Conservation (phyloP, 2,329 filamentous ascomycete genomes). For the Curvularia lunata region DNA sequence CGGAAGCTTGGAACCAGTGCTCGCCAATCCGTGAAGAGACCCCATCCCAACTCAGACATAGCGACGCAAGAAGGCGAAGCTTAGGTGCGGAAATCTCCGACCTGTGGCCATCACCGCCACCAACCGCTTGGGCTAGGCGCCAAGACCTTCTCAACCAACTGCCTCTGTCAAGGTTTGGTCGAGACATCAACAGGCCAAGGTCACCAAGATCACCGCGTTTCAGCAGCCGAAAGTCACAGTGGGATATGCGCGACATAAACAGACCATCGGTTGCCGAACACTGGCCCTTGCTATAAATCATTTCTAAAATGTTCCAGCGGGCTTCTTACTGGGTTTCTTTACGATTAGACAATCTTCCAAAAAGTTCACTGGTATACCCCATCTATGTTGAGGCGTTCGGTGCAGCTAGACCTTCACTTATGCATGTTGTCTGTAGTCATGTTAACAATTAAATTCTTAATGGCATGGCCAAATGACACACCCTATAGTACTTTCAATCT, state of each 20-base stretch:
- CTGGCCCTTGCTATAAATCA: slow-evolving; percentile 5
- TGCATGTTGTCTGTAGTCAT: slow-evolving; percentile 34
- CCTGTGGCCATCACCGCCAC: slow-evolving; percentile 28
- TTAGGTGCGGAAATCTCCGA: slow-evolving; percentile 25
- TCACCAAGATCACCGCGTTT: slow-evolving; percentile 5
- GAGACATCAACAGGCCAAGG: slow-evolving; percentile 6
- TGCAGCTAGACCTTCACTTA: slow-evolving; percentile 15
- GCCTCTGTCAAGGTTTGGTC: slow-evolving; percentile 7
- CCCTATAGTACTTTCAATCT: slow-evolving; percentile 15
- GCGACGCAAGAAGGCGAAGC: slow-evolving; percentile 30
- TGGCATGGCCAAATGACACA: slow-evolving; percentile 28
- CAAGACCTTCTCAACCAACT: slow-evolving; percentile 4
- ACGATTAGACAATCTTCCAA: slow-evolving; percentile 12
- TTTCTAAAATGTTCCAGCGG: not conserved
- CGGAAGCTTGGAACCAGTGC: slow-evolving; percentile 15
- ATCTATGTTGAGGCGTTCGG: slow-evolving; percentile 16
- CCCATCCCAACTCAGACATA: slow-evolving; percentile 40
- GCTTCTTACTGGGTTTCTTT: slow-evolving; percentile 1
- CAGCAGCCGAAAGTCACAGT: not conserved
- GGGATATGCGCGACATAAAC: not conserved
- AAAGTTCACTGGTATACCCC: slow-evolving; percentile 30
- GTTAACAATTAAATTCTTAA: slow-evolving; percentile 31
- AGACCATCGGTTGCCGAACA: not conserved
- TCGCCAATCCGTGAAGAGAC: slow-evolving; percentile 39
- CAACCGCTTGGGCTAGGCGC: slow-evolving; percentile 19